Conservation (phyloP, 108 stramenopile genomes). For the Cyclotella choctawhatcheeana region DNA sequence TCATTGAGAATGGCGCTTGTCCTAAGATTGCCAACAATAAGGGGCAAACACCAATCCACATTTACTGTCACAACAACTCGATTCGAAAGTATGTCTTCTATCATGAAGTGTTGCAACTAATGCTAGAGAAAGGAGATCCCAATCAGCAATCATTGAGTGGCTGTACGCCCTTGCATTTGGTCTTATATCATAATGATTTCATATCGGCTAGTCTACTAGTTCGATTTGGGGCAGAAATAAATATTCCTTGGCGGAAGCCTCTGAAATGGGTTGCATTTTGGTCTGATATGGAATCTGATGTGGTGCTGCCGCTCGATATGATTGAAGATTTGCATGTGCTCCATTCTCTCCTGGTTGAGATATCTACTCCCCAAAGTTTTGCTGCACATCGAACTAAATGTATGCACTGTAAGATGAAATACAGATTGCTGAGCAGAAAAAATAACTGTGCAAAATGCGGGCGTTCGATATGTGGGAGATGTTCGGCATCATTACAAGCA, state of each 20-base stretch:
- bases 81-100: conserved; percentile 64
- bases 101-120: conserved; percentile 67
- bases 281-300: conserved; percentile 71
- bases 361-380: conserved; percentile 54
- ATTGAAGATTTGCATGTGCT: conserved; percentile 61
- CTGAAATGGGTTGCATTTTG: conserved; percentile 79
- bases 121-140: conserved; percentile 77
- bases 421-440: conserved; percentile 57
- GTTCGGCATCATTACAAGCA: conserved; percentile 41
- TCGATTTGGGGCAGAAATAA: conserved; percentile 70
- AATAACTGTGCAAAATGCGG: conserved; percentile 82
- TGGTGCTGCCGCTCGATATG: conserved; percentile 83
- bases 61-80: conserved; percentile 81
- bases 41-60: conserved; percentile 81
- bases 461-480: conserved; percentile 70
- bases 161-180: conserved; percentile 83
- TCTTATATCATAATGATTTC: conserved; percentile 76
- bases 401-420: conserved; percentile 79
- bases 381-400: conserved; percentile 73
- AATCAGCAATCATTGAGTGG: conserved; percentile 79
- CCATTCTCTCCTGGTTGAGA: conserved; percentile 70
- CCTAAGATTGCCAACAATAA: conserved; percentile 74
- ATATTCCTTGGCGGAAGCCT: conserved; percentile 84
- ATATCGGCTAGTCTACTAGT: conserved; percentile 76
- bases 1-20: conserved; percentile 76